These are phyloP conservation scores for Tuber borchii DNA, from an alignment of 495 filamentous ascomycete genomes.

Conservation along the genomic window DNA sequence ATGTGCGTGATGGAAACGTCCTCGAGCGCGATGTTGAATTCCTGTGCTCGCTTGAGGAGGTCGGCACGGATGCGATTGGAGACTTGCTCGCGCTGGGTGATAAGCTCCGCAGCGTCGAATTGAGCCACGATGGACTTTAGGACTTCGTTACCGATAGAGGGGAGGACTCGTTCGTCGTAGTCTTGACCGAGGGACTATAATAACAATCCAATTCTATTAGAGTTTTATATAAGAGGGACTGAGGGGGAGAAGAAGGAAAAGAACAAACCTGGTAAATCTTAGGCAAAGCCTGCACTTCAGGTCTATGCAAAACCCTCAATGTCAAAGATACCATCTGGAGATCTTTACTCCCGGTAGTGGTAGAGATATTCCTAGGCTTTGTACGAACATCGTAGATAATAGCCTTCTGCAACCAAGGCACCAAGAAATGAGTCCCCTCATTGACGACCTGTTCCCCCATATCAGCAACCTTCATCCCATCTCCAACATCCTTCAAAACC, in stretches of 20 bases:
- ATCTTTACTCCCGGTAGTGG: conserved; percentile 98
- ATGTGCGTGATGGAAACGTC: conserved; percentile 99
- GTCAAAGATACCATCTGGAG: conserved; percentile 99
- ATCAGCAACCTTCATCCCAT: not conserved
- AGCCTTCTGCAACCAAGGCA: conserved; percentile 91
- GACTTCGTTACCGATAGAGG: conserved; percentile 99
- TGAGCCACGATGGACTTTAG: conserved; percentile 98
- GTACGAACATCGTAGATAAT: conserved; percentile 98
- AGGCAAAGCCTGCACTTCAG: conserved; percentile 83
- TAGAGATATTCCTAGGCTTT: conserved; percentile 91
- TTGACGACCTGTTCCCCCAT: conserved; percentile 58
- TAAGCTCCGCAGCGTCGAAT: conserved; percentile 98
- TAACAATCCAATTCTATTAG: conserved; percentile 7
- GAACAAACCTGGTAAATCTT: conserved; percentile 91
- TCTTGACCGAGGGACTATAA: conserved; percentile 73
- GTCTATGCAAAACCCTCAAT: conserved; percentile 86
- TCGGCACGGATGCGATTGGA: conserved; percentile 90
- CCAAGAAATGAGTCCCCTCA: conserved; percentile 93
- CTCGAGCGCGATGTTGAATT: conserved; percentile 99
- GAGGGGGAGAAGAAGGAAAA: not conserved
- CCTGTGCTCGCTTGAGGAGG: conserved; percentile 86
- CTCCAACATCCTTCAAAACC: not conserved
- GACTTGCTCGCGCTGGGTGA: conserved; percentile 93
- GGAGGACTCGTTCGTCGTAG: conserved; percentile 98
- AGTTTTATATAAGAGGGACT: not conserved